Evolutionary conservation across 345 rosid species (phyloP), one percentile per base, ranked within the genome.

Genomic region (Theobroma cacao): DNA sequence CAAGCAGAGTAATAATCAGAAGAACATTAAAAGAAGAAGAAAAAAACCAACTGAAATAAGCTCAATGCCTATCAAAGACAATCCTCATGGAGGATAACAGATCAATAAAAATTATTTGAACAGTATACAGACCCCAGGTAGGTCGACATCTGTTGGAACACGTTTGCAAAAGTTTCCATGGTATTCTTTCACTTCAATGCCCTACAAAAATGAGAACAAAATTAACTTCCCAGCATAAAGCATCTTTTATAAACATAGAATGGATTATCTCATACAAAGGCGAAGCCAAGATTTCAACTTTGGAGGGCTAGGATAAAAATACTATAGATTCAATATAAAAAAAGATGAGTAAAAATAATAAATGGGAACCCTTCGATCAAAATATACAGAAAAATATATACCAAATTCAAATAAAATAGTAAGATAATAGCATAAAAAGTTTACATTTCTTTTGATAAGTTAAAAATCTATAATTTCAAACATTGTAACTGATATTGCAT

Each of bases 81-180:
- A 22, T 45, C 28, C 30, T 67, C 30, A 40, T 5, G 48, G 55
- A 47, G 33, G 17, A 28, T 69, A 30, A 4, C 31, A 14, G 33
- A 69, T 28, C 4, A 48, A 58, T 2, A 67, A 41, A 38, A 45
- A 18, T 24, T 3, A 72, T 53, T 20, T n/a, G 59, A 48, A 80
- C 75, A 72, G 75, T 75, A 72, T 80, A 87, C 97, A 77, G 72
- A 93, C 99, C 93, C 88, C 97, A 50, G 99, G 94, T 38, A 95
- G 86, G 85, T 95, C 99, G 59, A 92, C 88, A 84, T 95, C 98
- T 13, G 98, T 95, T 28, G 99, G 99, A 81, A 95, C 89, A 77
- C 94, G 96, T 82, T 90, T 95, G 83, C 99, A 93, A 84, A 95
- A 95, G 89, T 93, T 93, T 72, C 99, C 99, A 68, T 87, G 77